These are phyloP conservation scores for Friedmanniomyces endolithicus DNA, from an alignment of 495 filamentous ascomycete species.

Conservation along the genomic window DNA sequence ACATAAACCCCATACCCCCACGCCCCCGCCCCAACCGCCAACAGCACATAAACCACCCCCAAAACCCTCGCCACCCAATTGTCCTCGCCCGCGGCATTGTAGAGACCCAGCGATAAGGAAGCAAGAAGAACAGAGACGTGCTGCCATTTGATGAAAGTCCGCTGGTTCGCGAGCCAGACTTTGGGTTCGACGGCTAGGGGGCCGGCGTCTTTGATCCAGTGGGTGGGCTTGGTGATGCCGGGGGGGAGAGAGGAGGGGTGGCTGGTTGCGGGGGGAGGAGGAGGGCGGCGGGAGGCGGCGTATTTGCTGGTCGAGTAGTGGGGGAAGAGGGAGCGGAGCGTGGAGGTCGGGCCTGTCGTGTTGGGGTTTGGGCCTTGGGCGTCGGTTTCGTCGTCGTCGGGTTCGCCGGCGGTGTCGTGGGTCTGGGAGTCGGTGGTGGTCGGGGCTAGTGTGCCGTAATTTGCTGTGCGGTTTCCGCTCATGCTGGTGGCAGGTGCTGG, in stretches of 20 bases:
- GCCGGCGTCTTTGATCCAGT: constrained; percentile 85
- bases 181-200: constrained; percentile 88
- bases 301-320: constrained; percentile 63
- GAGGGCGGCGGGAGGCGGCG: constrained; percentile 45
- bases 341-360: too few relatives aligned
- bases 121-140: constrained; percentile 81
- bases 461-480: neutral
- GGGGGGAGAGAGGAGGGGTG: constrained; percentile 45
- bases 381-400: constrained; percentile 34
- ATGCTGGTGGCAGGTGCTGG: neutral
- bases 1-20: constrained; percentile 86
- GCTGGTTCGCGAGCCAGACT: constrained; percentile 96
- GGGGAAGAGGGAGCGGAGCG: constrained; percentile 59
- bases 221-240: constrained; percentile 69
- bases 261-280: constrained; percentile 32
- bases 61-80: constrained; percentile 61
- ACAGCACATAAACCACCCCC: constrained; percentile 66
- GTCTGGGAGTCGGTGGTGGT: constrained; percentile 12
- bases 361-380: too few relatives aligned
- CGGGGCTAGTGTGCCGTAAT: constrained; percentile 7
- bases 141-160: constrained; percentile 96
- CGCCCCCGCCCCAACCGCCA: constrained; percentile 66
- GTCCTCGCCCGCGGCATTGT: constrained; percentile 65
- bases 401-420: constrained; percentile 29
- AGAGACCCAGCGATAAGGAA: constrained; percentile 67